phyloP scores from a whole-genome alignment of 148 eudicot species.

The Chenopodium formosanum region DNA sequence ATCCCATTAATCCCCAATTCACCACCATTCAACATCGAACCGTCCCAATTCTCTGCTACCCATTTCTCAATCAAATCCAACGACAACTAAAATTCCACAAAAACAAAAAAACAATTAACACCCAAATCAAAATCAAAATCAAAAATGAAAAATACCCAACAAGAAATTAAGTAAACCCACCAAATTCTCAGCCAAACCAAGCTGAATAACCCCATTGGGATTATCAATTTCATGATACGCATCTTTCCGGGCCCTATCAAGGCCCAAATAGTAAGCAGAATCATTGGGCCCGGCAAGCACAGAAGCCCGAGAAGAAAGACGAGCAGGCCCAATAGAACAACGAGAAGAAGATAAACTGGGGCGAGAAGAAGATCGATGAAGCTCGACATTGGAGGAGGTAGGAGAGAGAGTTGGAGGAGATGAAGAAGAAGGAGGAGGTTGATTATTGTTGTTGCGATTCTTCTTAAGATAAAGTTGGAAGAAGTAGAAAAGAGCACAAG shows the following conservation, averaged over 20 bases:
- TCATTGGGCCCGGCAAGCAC: slow-evolving; percentile 42
- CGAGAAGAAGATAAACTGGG: slow-evolving; percentile 33
- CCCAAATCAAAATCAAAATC: slow-evolving; percentile 14
- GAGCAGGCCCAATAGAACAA: slow-evolving; percentile 34
- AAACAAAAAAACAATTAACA: background rate
- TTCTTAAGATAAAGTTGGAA: slow-evolving; percentile 74
- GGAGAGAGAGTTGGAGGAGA: slow-evolving; percentile 36
- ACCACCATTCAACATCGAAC: slow-evolving; percentile 33
- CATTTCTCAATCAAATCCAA: slow-evolving; percentile 82
- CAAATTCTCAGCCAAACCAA: slow-evolving; percentile 74
- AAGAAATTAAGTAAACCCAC: slow-evolving; percentile 32
- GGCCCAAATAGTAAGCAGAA: slow-evolving; percentile 65
- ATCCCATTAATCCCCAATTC: slow-evolving; percentile 62
- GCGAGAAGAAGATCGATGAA: slow-evolving; percentile 50
- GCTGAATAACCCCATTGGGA: slow-evolving; percentile 74
- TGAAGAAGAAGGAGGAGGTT: background rate
- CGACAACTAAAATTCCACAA: slow-evolving; percentile 46
- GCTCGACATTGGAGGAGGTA: slow-evolving; percentile 30
- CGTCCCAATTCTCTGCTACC: slow-evolving; percentile 51
- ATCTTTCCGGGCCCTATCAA: slow-evolving; percentile 51
- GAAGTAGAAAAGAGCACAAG: slow-evolving; percentile 81
- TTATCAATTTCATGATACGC: slow-evolving; percentile 45
- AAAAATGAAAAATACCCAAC: background rate
- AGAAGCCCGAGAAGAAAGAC: slow-evolving; percentile 53
- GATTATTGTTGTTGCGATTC: slow-evolving; percentile 29